phyloP scores from a whole-genome alignment of 2,329 filamentous ascomycete species.

The Nothophoma quercina region DNA sequence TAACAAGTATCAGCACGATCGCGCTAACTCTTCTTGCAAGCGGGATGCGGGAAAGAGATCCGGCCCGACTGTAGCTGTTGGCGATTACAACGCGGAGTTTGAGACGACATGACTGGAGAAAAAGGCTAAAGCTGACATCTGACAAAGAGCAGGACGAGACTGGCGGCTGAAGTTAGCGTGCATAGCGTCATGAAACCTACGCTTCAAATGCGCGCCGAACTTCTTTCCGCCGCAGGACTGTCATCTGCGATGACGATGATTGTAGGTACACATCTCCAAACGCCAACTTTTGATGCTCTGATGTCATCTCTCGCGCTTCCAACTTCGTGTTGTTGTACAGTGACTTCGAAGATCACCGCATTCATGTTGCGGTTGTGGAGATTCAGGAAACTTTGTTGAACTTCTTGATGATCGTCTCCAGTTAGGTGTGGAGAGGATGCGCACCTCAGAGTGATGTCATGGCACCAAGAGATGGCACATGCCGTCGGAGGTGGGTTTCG shows the following conservation, averaged over 20 bases:
- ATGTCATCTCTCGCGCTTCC: not conserved
- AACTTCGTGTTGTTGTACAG: not conserved
- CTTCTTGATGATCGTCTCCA: not conserved
- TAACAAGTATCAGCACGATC: conserved; percentile 2
- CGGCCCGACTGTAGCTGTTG: conserved; percentile 10
- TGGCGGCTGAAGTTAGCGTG: not conserved
- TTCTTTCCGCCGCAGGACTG: not conserved
- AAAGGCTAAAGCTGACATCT: not conserved
- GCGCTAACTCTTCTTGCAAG: conserved; percentile 11
- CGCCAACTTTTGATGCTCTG: not conserved
- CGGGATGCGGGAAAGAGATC: conserved; percentile 7
- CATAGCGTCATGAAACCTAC: not conserved
- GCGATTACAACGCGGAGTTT: conserved; percentile 1
- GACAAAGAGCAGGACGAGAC: not conserved
- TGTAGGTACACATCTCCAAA: not conserved
- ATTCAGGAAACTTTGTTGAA: not conserved
- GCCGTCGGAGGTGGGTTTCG: conserved; percentile 7
- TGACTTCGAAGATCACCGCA: not conserved
- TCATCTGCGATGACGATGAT: not conserved
- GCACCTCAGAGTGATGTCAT: conserved; percentile 19
- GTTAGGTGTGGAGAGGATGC: not conserved
- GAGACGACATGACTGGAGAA: not conserved
- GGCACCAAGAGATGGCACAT: conserved; percentile 7
- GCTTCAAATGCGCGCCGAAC: not conserved
- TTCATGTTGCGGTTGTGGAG: not conserved